Evolutionary conservation across 78 protist species (phyloP), one percentile per base, ranked within the genome.

Genomic region (Emiliania huxleyi): DNA sequence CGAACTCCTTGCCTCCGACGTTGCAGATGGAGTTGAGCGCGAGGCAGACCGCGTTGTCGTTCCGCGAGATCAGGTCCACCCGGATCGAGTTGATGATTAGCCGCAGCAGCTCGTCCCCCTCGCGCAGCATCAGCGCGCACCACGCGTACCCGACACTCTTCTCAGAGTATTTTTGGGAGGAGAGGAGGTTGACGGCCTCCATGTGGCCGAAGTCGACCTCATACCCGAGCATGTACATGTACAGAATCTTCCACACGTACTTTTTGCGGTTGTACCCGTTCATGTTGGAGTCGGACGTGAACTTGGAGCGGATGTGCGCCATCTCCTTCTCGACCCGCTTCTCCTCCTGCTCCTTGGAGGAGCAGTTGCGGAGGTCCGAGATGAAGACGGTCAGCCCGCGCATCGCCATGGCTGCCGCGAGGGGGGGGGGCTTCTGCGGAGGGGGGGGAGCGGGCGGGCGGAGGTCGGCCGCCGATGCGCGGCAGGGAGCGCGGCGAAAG

Each of bases 201-300:
- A 99, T 97, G 93, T 99, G 99, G 5, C 99, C 99, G 91, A 99
- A 99, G 91, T 99, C 99, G 37, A 98, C 87, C 33, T 98, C 98
- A 93, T 97, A 98, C 15, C 99, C 99, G 48, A 98, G 93, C 94
- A 99, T 96, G 94, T 91, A 98, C 91, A 98, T 99, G 95, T 97
- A 99, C 69, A 99, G 91, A 77, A 99, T 96, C 95, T 99, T 99
- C 93, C 97, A 95, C 38, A 98, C 97, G 91, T 99, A 99, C 93
- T 99, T 99, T 91, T 96, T 95, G 43, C 96, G 69, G 37, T 97
- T 95, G 90, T 99, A 99, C 26, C 97, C 83, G 42, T 33, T 79
- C 79, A 97, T 56, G 69, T 92, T 90, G 55, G 25, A 0, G 19
- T 79, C 55, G 91, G 95, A 94, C 33, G 79, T 26, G 92, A 96